Evolutionary conservation across 108 stramenopile species (phyloP).

Genomic region (Nitzschia inconspicua): DNA sequence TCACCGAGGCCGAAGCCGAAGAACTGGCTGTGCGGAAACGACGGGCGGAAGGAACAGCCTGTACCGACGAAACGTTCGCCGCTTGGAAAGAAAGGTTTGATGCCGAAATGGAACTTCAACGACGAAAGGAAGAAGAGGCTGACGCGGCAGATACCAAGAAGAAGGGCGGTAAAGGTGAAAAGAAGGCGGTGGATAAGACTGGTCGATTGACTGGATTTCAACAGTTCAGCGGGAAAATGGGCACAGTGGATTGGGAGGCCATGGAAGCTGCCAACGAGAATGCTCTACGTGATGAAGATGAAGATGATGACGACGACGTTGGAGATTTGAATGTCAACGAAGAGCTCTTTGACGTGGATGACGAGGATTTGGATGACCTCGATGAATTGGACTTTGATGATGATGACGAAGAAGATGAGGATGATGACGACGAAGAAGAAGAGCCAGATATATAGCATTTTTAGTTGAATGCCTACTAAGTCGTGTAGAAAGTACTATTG

Average conservation of each 20-base stretch:
- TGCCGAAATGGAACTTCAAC: conserved; percentile 56
- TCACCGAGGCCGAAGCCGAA: conserved; percentile 79
- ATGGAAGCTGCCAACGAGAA: conserved; percentile 81
- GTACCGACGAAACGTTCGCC: conserved; percentile 63
- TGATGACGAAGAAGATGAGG: conserved; percentile 62
- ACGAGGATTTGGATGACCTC: conserved; percentile 69
- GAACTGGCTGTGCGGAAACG: conserved; percentile 79
- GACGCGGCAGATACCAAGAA: conserved; percentile 11
- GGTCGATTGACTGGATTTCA: conserved; percentile 70
- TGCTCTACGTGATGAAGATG: conserved; percentile 57
- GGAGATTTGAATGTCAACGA: conserved; percentile 49
- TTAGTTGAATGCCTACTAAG: too few species aligned
- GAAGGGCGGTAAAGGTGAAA: conserved; percentile 18
- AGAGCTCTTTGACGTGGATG: conserved; percentile 77
- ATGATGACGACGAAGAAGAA: conserved; percentile 56
- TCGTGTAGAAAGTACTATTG: too few species aligned
- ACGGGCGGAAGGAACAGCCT: conserved; percentile 83
- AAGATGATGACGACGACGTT: conserved; percentile 50
- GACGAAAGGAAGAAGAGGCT: conserved; percentile 36
- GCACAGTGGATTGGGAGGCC: conserved; percentile 67
- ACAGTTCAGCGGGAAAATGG: conserved; percentile 69
- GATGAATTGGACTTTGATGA: conserved; percentile 80
- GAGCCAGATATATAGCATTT: conserved; percentile 18
- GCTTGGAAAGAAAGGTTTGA: conserved; percentile 70
- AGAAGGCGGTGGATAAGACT: conserved; percentile 47